Base-by-base conservation (phyloP, 1,284 basidiomycete genomes). In the Omphalotus olearius region DNA sequence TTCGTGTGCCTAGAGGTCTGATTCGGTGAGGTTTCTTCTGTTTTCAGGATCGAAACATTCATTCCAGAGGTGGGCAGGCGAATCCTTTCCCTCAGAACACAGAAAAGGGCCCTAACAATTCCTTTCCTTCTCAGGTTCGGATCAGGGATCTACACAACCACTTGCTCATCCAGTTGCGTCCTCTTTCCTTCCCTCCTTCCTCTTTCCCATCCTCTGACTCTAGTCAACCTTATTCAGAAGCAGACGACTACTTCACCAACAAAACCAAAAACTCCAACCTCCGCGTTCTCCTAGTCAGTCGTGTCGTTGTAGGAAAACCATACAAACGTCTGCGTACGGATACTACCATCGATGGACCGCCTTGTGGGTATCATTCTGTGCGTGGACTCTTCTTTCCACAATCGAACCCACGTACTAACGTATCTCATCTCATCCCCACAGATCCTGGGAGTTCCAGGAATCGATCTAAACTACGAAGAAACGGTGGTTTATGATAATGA, bases 221-320 rank as follows among this genome's bases (percentile, higher is more conserved):
- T 33, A 10, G 26, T 28, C 10, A 28, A 10, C 5, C 26, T 28
- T 10, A 33, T 18, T 9, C 57, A 83, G 81, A 84, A 61, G 81
- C 82, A 37, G 82, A 83, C 54, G 80, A 82, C 58, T 84, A 84
- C 57, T 63, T 35, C 37, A 35, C 18, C 45, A 43, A 40, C 23
- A 47, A 35, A 18, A 11, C 25, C 17, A 30, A 16, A 14, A 47
- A 64, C 26, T 69, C 73, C 5, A 59, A 62, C 18, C 65, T 72
- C 40, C 74, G 75, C 13, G 74, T 76, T 6, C 62, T 81, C 48
- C 65, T 85, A 10, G 66, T 82, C 39, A 80, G 72, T 59, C 75
- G 80, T 20, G 83, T 85, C n/a, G 71, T 83, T 17, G 74, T 82
- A 35, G 82, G 82, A 2, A 80, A 71, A 58, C 66, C 81, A 35